Evolutionary conservation across 2,329 filamentous ascomycete genomes (phyloP), one percentile per base, ranked within the genome.

Genomic region (Periconia macrospinosa): DNA sequence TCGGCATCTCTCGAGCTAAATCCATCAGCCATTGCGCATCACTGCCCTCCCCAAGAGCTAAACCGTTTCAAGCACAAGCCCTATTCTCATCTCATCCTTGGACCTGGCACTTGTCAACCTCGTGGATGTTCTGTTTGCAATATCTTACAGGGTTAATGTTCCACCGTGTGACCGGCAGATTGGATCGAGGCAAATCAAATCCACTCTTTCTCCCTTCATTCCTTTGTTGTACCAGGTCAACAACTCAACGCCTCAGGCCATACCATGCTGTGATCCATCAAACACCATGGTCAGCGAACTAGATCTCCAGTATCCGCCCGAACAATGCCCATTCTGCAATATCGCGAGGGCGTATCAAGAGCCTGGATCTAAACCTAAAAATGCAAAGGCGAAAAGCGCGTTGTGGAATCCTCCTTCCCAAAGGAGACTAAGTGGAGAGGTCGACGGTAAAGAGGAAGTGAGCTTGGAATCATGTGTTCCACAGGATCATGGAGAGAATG

Each of bases 251-350:
- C 23, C 33, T 37, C 3, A n/a, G 3, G 33, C 33, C 33, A 37
- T 37, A 37, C 11, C 33, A 27, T 27, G 23, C 23, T 27, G 23
- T 27, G 33, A 37, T 37, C 33, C 33, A 37, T 14, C 33, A 37
- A 37, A 3, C 5, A 37, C 15, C 33, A 37, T 37, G 33, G 33
- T 37, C 33, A 62, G 66, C 45, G 68, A 69, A 59, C 55, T 61
- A 5, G 68, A 71, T 40, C 62, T 67, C 2, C 68, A 73, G 50
- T 80, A 79, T 62, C 76, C 78, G 6, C 54, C 63, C 1, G 66
- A 75, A 30, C 45, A 68, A 41, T 86, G 84, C 65, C 80, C 83
- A 15, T 86, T 86, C 69, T 86, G 84, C 75, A 77, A 68, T 53
- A 86, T 86, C 57, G 78, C 82, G 19, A 60, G 71, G 35, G 75